Base-by-base conservation (phyloP, 2,329 filamentous ascomycete species). In the Juglanconis sp. region DNA sequence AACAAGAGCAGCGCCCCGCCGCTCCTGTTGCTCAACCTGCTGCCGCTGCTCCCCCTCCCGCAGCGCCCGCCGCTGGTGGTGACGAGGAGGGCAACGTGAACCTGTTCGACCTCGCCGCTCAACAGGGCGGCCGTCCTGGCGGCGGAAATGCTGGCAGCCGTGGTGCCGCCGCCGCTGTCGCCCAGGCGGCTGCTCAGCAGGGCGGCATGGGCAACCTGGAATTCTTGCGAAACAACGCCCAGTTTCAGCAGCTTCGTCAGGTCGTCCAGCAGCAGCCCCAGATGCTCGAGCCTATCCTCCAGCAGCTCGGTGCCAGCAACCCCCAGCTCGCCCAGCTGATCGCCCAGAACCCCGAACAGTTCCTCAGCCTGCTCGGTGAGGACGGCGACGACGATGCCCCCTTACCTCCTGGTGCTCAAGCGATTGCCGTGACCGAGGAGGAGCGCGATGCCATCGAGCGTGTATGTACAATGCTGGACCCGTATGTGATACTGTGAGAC, bases 271-370 rank as follows among this genome's bases (percentile, higher is more conserved):
- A 97, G 75, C 91, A 98, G 74, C 95, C 95, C 17, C 90, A 95
- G 73, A 99, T 99, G 95, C 88, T 99, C 30, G 95, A 99, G 79
- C 94, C 95, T 6, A 98, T 99, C 67, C 81, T 99, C 59, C 94
- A 98, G 76, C 93, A 97, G 76, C 91, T 99, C 42, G 93, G 92
- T 40, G 90, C 92, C 30, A 94, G 94, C 32, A 99, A 99, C 78
- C 95, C 95, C 17, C 90, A 96, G 73, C 86, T 99, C 58, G 95
- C 95, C 7, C 89, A 94, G 73, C 83, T 97, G 72, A 99, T 99
- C 65, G 90, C 90, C 46, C 86, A 90, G 71, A 92, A 98, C 75
- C 93, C 92, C 7, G 92, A 97, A 56, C 91, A 96, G 72, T 99
- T 99, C 74, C 82, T 99, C 65, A 88, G 91, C 73, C 79, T 99